A percentile compares a stretch with the other conserved stretches of the same genome.
Conservation (phyloP, 805 yeast species). For the Pichia cephalocereana region DNA sequence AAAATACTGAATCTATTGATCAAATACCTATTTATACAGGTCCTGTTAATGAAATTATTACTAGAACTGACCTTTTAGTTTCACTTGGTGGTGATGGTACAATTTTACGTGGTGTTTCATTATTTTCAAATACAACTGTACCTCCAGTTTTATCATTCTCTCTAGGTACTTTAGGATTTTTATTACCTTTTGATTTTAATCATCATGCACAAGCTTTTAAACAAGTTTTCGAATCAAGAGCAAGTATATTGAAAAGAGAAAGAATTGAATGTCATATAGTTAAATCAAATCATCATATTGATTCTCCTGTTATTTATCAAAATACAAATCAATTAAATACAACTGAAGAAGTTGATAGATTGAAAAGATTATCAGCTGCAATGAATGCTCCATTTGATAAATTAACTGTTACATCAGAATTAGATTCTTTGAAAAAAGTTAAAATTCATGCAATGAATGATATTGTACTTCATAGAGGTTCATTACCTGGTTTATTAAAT, state of each 20-base stretch:
- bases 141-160: constrained; percentile 90
- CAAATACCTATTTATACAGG: constrained; percentile 44
- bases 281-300: constrained; percentile 5
- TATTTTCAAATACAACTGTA: constrained; percentile 59
- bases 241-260: constrained; percentile 66
- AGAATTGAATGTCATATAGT: constrained; percentile 71
- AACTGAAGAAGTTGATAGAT: constrained; percentile 6
- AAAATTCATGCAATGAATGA: constrained; percentile 80
- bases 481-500: constrained; percentile 74
- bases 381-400: constrained; percentile 13
- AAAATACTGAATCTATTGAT: too few relatives aligned
- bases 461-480: constrained; percentile 79
- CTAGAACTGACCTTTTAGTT: constrained; percentile 70
- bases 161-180: constrained; percentile 83
- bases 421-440: constrained; percentile 9
- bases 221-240: constrained; percentile 56
- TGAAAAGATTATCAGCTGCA: constrained; percentile 6
- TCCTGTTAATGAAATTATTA: constrained; percentile 41
- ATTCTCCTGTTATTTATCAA: background rate
- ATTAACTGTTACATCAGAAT: constrained; percentile 9
- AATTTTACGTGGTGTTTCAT: constrained; percentile 71
- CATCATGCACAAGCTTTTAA: constrained; percentile 53
- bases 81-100: constrained; percentile 98
- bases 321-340: constrained; percentile 1
- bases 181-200: constrained; percentile 75